A percentile compares a stretch with the other conserved stretches of the same genome.
Conservation (phyloP, 495 filamentous ascomycete species). For the Glonium stellatum region DNA sequence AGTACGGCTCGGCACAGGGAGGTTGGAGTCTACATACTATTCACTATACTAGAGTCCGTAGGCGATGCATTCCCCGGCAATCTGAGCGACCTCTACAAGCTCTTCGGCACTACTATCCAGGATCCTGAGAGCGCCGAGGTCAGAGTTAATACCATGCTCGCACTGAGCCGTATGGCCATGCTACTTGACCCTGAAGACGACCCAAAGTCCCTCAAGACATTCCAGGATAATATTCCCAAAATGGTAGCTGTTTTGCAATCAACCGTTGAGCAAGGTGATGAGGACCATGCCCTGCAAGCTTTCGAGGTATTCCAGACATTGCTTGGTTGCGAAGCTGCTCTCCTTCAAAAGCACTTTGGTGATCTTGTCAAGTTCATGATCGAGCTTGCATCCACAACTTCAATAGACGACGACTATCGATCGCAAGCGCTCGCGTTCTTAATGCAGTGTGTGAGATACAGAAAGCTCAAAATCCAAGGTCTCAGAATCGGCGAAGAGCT, state of each 20-base stretch:
- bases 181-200: conserved; percentile 82
- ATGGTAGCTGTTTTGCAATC: conserved; percentile 89
- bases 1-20: conserved; percentile 71
- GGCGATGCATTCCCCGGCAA: conserved; percentile 72
- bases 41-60: conserved; percentile 78
- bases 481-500: conserved; percentile 77
- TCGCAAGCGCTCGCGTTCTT: conserved; percentile 89
- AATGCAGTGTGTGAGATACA: conserved; percentile 82
- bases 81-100: conserved; percentile 65
- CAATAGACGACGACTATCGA: conserved; percentile 73
- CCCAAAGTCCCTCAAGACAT: conserved; percentile 56
- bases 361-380: conserved; percentile 93
- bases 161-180: conserved; percentile 82
- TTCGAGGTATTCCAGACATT: conserved; percentile 98
- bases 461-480: conserved; percentile 90
- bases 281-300: conserved; percentile 76
- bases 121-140: conserved; percentile 89
- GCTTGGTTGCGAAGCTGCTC: conserved; percentile 77
- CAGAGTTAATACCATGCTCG: conserved; percentile 87
- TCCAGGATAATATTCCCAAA: conserved; percentile 71
- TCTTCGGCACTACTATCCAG: conserved; percentile 80
- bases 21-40: conserved; percentile 87
- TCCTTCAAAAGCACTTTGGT: conserved; percentile 78
- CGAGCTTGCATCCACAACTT: conserved; percentile 66
- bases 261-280: conserved; percentile 67